Evolutionary conservation across 2,329 filamentous ascomycete genomes (phyloP), one percentile per base, ranked within the genome.

Genomic region (Basipetospora sp.): DNA sequence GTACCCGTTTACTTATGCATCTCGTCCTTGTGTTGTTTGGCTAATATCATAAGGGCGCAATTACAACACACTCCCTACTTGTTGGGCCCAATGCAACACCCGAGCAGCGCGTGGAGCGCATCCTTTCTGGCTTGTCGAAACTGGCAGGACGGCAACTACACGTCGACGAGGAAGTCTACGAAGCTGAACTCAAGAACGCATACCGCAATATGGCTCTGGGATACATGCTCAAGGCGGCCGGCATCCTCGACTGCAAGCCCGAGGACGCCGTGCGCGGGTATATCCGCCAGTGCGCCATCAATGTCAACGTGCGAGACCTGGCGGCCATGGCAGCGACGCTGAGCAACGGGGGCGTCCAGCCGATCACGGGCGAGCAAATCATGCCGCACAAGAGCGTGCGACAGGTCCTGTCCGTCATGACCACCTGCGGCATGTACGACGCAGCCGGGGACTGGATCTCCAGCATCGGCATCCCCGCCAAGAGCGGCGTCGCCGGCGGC

Each of bases 391-490:
- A 44, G 3, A 58, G 53, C 34, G 56, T 59, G 1, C 52, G 57
- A 6, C 57, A 60, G 31, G 55, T 60, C 1, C 47, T 60, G 3
- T 60, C 57, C 8, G 52, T 60, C 39, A 60, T 60, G 56, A 59
- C 57, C 1, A 60, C 57, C 1, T 60, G 57, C 31, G 56, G 57
- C 20, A 60, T 60, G 56, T 60, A 60, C 44, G 50, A 59, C 43
- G 53, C 55, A n/a, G 56, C 56, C 0, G 56, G 56, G 4, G 53
- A 57, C 34, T 59, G 56, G 56, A 52, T 59, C 2, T 57, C 55
- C 5, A 53, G 49, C 16, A 52, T 59, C 5, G 56, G 56, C 3
- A 57, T 59, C 20, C 56, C 56, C 1, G 56, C 56, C 13, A 59
- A 59, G 47, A 56, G 53, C 32, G 56, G 56, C 20, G 52, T 55